phyloP scores from a whole-genome alignment of 1,284 basidiomycete genomes.

The Apiotrichum gamsii region DNA sequence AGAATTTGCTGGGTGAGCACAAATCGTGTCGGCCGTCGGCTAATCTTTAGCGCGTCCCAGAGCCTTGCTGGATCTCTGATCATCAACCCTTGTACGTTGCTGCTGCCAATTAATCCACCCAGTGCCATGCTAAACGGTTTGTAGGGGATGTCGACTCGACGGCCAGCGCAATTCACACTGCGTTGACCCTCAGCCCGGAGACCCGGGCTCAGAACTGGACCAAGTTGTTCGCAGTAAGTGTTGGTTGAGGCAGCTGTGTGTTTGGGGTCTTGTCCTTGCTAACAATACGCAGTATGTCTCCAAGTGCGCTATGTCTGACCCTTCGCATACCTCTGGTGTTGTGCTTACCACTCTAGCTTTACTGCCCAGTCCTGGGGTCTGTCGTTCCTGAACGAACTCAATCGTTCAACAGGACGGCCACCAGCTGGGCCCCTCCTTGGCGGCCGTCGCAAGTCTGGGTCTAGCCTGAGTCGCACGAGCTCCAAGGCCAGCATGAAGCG shows the following conservation, averaged over 20 bases:
- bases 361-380: constrained; percentile 88
- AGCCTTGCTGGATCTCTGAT: constrained; percentile 87
- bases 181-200: constrained; percentile 78
- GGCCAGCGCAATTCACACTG: constrained; percentile 89
- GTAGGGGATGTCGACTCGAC: constrained; percentile 80
- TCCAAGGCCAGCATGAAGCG: constrained; percentile 18
- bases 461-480: constrained; percentile 18
- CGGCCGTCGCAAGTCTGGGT: constrained; percentile 16
- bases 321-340: constrained; percentile 25
- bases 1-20: constrained; percentile 82
- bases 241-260: too few relatives aligned
- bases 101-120: not conserved
- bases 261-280: too few relatives aligned
- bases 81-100: constrained; percentile 72
- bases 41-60: constrained; percentile 65
- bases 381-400: constrained; percentile 74
- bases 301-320: constrained; percentile 55
- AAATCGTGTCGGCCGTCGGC: too few relatives aligned
- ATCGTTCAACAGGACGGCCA: constrained; percentile 25
- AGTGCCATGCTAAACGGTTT: too few relatives aligned
- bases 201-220: constrained; percentile 82
- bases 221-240: constrained; percentile 74
- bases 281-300: constrained; percentile 61
- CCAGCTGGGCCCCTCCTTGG: constrained; percentile 20
- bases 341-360: constrained; percentile 49